Evolutionary conservation across 805 yeast species (phyloP).

Genomic region (Yarrowia hollandica): DNA sequence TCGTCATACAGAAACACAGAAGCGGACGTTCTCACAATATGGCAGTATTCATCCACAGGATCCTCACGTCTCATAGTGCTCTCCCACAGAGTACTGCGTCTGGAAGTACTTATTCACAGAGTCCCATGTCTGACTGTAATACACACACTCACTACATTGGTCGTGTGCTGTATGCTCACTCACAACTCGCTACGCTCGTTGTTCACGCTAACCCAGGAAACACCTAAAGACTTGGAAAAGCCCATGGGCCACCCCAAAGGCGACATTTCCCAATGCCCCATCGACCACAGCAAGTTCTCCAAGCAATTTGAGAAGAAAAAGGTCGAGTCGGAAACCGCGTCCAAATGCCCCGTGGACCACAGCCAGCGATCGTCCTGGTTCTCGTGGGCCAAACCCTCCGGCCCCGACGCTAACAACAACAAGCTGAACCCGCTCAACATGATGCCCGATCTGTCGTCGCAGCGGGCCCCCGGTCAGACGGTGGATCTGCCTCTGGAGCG

Average conservation of each 20-base stretch:
- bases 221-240: slow-evolving; percentile 12
- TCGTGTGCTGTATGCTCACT: no score
- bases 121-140: no score
- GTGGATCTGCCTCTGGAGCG: slow-evolving; percentile 78
- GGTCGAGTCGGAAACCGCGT: neutral
- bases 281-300: slow-evolving; percentile 43
- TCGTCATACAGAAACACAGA: no score
- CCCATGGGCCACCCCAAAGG: slow-evolving; percentile 27
- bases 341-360: slow-evolving; percentile 47
- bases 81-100: no score
- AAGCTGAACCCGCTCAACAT: slow-evolving; percentile 77
- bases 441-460: slow-evolving; percentile 76
- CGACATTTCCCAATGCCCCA: slow-evolving; percentile 43
- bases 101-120: no score
- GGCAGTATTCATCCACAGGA: no score
- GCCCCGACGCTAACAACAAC: slow-evolving; percentile 40
- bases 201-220: slow-evolving; percentile 7
- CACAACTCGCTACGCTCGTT: neutral
- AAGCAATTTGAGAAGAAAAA: slow-evolving; percentile 30
- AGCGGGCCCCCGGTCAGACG: slow-evolving; percentile 77
- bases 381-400: slow-evolving; percentile 35
- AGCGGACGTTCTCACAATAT: no score
- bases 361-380: slow-evolving; percentile 33
- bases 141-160: no score
- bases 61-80: no score